Evolutionary conservation across 345 rosid species (phyloP), one percentile per base, ranked within the genome.

Genomic region (Populus deltoides): DNA sequence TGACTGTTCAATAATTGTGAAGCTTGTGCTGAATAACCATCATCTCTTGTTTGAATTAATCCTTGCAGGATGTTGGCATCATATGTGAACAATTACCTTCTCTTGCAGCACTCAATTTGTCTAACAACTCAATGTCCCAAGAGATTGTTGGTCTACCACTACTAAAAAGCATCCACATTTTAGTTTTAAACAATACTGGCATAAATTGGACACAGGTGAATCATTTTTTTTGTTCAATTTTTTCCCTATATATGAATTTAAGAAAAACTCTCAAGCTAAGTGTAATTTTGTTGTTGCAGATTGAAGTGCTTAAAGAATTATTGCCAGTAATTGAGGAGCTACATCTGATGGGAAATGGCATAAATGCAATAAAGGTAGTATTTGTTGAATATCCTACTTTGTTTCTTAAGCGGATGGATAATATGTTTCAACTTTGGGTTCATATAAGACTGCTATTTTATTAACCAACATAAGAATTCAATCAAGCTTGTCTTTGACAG

Each of bases 271-370:
- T 53, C 72, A 73, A 39, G 38, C 13, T 6, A 61, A n/a, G 33
- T 72, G 18, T 4, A 7, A 5, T 67, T 49, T 73, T 75, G 36
- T 63, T 72, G 43, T 82, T 79, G 76, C 88, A 93, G 98, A 90
- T 93, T 88, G 94, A 92, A 81, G 77, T 75, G 45, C 90, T 95
- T 68, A 84, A 88, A 81, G 88, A 55, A 43, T 91, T 89, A 8
- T 88, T 95, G 71, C 97, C 94, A 83, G 85, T 73, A 69, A 76
- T 93, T 76, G 97, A 93, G 85, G 98, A 93, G 89, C 86, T 95
- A 79, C 97, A 95, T 86, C 79, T 95, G 83, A 91, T 91, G 93
- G 97, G 94, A 68, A 95, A 93, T 82, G 88, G 77, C 80, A 89
- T 94, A 73, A 80, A 86, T 80, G 47, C 80, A 80, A 84, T 93